Base-by-base conservation (phyloP, 2,329 filamentous ascomycete genomes). In the Gaeumannomyces tritici region DNA sequence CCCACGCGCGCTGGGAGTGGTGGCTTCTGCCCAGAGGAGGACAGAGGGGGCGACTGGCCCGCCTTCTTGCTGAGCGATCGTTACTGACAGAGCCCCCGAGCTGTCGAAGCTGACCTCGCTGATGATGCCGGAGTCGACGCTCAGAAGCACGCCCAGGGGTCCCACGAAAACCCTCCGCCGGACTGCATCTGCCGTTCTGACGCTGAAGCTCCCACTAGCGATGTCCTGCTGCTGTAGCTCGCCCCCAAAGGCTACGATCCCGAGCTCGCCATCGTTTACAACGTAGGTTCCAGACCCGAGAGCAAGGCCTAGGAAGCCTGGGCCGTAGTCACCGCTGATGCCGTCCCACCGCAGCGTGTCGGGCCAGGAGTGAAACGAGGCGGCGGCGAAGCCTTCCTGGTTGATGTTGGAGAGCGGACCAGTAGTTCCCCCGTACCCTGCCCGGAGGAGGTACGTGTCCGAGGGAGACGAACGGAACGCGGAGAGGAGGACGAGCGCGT, bases 261-360 rank as follows among this genome's bases (percentile, higher is more conserved):
- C 81, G 4, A 81, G 72, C 1, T 72, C 72, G 0, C 68, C 62
- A 62, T 83, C 77, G 0, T 78, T 66, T 0, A 77, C 76, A 6
- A 85, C 71, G 62, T 83, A 85, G 0, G 78, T 78, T 0, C 76
- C 77, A 4, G 80, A 77, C 0, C 78, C 81, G 0, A 84, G 71
- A 0, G 76, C 75, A 57, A 82, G 70, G 0, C 82, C 83, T 0
- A 85, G 63, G 63, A 85, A 83, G 2, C 77, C 80, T 0, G 77
- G 78, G 0, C 83, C 83, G 62, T 85, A 85, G 68, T 86, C 84
- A 1, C 83, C 82, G 11, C 76, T 80, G 64, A 81, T 83, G 0
- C 75, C 77, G 65, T 86, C 83, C 80, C 83, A 85, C 27, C 73
- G 74, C 33, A 86, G 71, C 0, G 80, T 79, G 47, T 84, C 78